phyloP scores from a whole-genome alignment of 805 yeast genomes.

The Wickerhamiella shivajii region DNA sequence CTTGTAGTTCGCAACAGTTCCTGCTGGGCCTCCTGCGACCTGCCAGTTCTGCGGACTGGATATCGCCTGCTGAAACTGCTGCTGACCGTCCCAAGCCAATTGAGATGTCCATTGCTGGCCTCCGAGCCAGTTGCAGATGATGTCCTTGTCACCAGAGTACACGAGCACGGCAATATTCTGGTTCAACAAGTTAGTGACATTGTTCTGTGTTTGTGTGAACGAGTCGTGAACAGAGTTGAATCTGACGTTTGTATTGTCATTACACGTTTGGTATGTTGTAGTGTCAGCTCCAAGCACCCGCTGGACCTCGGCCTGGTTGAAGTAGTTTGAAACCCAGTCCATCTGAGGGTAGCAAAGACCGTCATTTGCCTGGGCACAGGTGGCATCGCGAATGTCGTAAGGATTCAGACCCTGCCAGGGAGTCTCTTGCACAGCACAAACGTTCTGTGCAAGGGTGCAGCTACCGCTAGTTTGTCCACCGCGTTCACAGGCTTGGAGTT shows the following conservation, averaged over 20 bases:
- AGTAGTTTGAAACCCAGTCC: conserved; percentile 36
- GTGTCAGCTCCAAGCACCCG: conserved; percentile 42
- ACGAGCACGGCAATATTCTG: conserved; percentile 63
- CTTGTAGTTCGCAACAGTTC: conserved; percentile 54
- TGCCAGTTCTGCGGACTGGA: conserved; percentile 29
- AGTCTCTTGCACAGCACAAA: conserved; percentile 11
- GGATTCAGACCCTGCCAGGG: conserved; percentile 37
- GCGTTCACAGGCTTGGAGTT: conserved; percentile 12
- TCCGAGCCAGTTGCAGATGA: conserved; percentile 92
- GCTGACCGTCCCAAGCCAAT: conserved; percentile 46
- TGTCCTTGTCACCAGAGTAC: conserved; percentile 94
- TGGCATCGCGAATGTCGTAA: conserved; percentile 44
- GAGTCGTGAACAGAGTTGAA: conserved; percentile 43
- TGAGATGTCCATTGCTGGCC: conserved; percentile 65
- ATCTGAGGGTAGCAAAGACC: conserved; percentile 41
- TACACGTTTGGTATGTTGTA: conserved; percentile 51
- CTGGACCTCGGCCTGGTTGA: conserved; percentile 41
- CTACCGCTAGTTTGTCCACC: conserved; percentile 4
- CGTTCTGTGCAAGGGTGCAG: conserved; percentile 10
- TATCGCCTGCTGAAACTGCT: conserved; percentile 28
- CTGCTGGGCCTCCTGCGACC: conserved; percentile 33
- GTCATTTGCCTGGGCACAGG: conserved; percentile 49
- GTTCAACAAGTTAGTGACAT: conserved; percentile 57
- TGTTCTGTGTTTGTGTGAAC: conserved; percentile 73
- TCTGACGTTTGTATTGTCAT: conserved; percentile 55